phyloP scores from a whole-genome alignment of 768 basidiomycete species.

The Tylopilus intermedius region DNA sequence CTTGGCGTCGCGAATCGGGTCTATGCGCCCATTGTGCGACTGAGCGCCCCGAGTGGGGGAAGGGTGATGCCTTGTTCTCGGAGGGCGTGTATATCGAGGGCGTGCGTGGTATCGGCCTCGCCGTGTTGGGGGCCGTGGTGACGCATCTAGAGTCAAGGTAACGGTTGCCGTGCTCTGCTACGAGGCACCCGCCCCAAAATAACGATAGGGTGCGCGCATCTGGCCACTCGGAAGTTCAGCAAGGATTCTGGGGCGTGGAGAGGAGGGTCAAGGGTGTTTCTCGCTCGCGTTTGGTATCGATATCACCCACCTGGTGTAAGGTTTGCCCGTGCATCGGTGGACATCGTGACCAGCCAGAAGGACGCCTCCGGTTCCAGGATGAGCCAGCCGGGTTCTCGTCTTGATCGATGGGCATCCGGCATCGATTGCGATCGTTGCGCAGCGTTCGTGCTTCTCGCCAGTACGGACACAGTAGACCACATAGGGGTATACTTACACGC shows the following conservation, averaged over 20 bases:
- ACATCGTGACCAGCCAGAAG: background rate
- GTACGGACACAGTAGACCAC: constrained; percentile 3
- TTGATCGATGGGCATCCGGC: constrained; percentile 4
- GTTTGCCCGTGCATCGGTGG: background rate
- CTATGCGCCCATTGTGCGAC: too few relatives aligned
- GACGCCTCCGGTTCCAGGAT: background rate
- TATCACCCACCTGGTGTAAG: background rate
- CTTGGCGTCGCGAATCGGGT: too few relatives aligned
- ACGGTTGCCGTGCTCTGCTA: background rate
- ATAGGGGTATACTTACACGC: constrained; percentile 7
- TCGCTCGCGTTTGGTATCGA: background rate
- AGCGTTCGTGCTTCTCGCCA: constrained; percentile 1
- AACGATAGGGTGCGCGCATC: background rate
- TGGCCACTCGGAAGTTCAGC: too few relatives aligned
- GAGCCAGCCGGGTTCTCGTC: background rate
- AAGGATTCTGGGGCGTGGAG: too few relatives aligned
- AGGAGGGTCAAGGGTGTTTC: background rate
- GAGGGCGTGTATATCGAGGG: too few relatives aligned
- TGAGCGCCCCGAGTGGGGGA: too few relatives aligned
- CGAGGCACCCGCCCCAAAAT: background rate
- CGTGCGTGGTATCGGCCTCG: too few relatives aligned
- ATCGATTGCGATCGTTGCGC: constrained; percentile 16
- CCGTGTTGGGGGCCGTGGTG: too few relatives aligned
- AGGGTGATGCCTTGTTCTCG: too few relatives aligned
- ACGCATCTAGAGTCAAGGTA: background rate